phyloP scores from a whole-genome alignment of 306 rosid species.

The Myrica gale region DNA sequence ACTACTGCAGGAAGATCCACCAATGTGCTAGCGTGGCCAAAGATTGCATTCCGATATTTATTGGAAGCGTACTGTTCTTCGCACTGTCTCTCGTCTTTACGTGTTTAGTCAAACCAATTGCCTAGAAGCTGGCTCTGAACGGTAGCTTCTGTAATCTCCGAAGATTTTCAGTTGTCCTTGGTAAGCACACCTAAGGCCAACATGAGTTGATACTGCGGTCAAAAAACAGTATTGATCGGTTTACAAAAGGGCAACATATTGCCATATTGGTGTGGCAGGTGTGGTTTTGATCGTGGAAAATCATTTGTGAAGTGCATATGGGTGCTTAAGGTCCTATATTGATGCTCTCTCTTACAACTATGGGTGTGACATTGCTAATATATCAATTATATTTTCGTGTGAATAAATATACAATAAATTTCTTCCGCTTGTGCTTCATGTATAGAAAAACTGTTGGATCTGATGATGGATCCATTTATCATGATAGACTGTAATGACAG shows the following conservation, averaged over 20 bases:
- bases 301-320: not conserved
- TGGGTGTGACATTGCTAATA: not conserved
- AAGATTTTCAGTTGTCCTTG: not conserved
- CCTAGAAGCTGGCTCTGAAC: not conserved
- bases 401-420: too few relatives aligned
- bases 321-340: not conserved
- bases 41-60: too few relatives aligned
- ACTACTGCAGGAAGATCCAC: too few relatives aligned
- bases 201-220: not conserved
- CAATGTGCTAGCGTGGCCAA: too few relatives aligned
- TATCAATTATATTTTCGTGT: not conserved
- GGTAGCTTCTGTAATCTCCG: not conserved
- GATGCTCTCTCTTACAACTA: not conserved
- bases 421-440: not conserved
- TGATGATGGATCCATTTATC: not conserved
- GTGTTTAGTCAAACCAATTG: too few relatives aligned
- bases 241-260: not conserved
- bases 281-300: not conserved
- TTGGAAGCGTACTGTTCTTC: too few relatives aligned
- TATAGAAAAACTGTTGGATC: not conserved
- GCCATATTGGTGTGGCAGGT: not conserved
- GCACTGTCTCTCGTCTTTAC: too few relatives aligned
- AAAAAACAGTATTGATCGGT: not conserved
- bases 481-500: too few relatives aligned
- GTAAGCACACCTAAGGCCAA: not conserved